Base-by-base conservation (phyloP, 805 yeast genomes). In the Candida oleophila region DNA sequence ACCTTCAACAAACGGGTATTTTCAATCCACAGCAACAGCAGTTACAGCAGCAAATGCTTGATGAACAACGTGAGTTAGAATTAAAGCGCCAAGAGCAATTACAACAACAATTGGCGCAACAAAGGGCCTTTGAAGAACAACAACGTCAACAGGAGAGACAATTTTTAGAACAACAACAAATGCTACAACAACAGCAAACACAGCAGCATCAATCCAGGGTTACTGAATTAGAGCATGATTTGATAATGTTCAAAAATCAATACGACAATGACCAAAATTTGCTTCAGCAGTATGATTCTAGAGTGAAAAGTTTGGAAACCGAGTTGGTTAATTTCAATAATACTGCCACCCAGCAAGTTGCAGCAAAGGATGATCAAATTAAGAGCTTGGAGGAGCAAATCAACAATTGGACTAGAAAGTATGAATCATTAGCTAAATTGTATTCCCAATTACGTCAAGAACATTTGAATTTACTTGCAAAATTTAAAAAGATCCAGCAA, bases 371-470 rank as follows among this genome's bases (percentile, higher is more conserved):
- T 54, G 94, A 88, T 51, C 83, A 85, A 56, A 68, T 87, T 41
- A 75, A 45, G 45, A 74, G 77, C 45, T 62, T 89, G 40, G 89
- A 85, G 57, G 91, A 87, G 45, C 96, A 90, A 65, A 76, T 87
- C 37, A 71, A 65, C 22, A 77, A 80, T 50, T 91, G 96, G 96
- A 82, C 87, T 51, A 80, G 80, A 45, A 91, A 91, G 69, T 91
- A 91, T 66, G 96, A 90, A 60, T 78, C 94, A 0, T 74, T 91
- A 51, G 97, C 97, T 4, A 89, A 89, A 59, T 73, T 91, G 53
- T 91, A 91, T 64, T 84, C 96, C 1, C 96, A 90, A 66, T 73
- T 91, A 55, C 85, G 97, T 60, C 95, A 88, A 66, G 97, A 91
- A 66, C 97, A 91, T 61, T 74, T 91, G 58, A 86, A 83, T 51